Evolutionary conservation across 2,329 filamentous ascomycete species (phyloP).

Genomic region (Xylaria sp.): DNA sequence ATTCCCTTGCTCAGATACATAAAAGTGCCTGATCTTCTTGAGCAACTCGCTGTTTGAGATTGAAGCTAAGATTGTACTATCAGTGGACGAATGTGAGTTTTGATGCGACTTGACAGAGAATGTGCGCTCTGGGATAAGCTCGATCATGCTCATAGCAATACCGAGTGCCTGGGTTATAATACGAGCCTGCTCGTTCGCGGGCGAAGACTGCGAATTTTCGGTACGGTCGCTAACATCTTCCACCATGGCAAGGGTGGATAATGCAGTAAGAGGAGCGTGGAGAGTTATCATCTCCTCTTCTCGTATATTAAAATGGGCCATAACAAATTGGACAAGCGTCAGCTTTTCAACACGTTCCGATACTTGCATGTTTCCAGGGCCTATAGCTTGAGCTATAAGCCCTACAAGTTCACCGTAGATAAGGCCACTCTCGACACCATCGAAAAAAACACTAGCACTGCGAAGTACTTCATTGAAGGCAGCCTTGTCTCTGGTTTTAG

Average conservation of each 20-base stretch:
- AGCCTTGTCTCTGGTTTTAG: constrained; percentile 69
- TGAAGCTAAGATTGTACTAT: constrained; percentile 46
- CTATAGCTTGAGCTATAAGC: constrained; percentile 71
- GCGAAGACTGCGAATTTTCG: constrained; percentile 30
- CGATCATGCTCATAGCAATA: constrained; percentile 68
- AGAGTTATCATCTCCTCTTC: constrained; percentile 95
- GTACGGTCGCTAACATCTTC: constrained; percentile 61
- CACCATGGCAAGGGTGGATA: constrained; percentile 73
- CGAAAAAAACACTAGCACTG: constrained; percentile 96
- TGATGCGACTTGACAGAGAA: constrained; percentile 57
- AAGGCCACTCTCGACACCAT: constrained; percentile 92
- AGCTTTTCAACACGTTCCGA: constrained; percentile 71
- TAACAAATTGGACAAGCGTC: constrained; percentile 81
- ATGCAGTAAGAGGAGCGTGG: constrained; percentile 80
- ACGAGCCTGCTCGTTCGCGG: constrained; percentile 39
- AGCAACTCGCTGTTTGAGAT: constrained; percentile 64
- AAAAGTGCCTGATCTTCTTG: constrained; percentile 72
- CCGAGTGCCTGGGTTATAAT: constrained; percentile 52
- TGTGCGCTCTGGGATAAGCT: constrained; percentile 72
- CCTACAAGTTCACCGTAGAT: constrained; percentile 87
- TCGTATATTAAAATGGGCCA: constrained; percentile 88
- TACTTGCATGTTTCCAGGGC: constrained; percentile 55
- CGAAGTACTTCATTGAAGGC: constrained; percentile 88
- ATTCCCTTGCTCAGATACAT: constrained; percentile 76
- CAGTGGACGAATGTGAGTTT: constrained; percentile 44